Evolutionary conservation across 2,329 filamentous ascomycete genomes (phyloP), one percentile per base, ranked within the genome.

Genomic region (Xenosphaeropsis pyriputrescens): DNA sequence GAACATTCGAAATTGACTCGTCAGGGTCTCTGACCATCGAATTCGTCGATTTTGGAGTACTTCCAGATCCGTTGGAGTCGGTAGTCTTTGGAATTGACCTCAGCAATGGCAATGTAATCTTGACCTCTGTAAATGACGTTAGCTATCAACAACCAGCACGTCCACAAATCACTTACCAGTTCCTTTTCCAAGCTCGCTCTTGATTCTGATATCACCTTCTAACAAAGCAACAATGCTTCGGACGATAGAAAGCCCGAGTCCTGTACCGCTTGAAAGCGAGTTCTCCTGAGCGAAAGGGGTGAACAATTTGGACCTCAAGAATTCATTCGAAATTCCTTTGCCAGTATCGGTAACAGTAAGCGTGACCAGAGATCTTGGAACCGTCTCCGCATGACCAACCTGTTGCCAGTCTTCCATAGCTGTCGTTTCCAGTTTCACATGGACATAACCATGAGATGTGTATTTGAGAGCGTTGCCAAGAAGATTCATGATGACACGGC

Each of bases 271-370:
- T 0, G 72, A 67, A 15, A 82, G 55, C 0, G 67, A 63, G 38
- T 79, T 70, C 47, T 82, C 77, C 42, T 82, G 77, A 0, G 65
- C 60, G 43, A 79, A 80, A 0, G 75, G 73, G 0, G 68, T 70
- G 45, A 75, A 82, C 0, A 81, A 56, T 16, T 69, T 67, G 2
- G 68, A 69, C 13, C 69, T 62, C 32, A 79, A 57, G 44, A 75
- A 82, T n/a, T 79, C 70, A 14, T 68, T 62, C 0, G 70, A 72
- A 41, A 82, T 82, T 4, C 77, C 78, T 43, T 70, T 70, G 1
- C 78, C 77, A 0, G 82, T 86, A 49, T 91, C 85, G 43, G 74
- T 70, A 15, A 91, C 79, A 22, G 80, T 75, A 43, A 91, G 80
- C 2, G 64, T 64, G 29, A 75, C 53, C 22, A 45, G 41, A 13